These are phyloP conservation scores for Escovopsis weberi DNA, from an alignment of 2,329 filamentous ascomycete genomes.

Conservation along the genomic window DNA sequence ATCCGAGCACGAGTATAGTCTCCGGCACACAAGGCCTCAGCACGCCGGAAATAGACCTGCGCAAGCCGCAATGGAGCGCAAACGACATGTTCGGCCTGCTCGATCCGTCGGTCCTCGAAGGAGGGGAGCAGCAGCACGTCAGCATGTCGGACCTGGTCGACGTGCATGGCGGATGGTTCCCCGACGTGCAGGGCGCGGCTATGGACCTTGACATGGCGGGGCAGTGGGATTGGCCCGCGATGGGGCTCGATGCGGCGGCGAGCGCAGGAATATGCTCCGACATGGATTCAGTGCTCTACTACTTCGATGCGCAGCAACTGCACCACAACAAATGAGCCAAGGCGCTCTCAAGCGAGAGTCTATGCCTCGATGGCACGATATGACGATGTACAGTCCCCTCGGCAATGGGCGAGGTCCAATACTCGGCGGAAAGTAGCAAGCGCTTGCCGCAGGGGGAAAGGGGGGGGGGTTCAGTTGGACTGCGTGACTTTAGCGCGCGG, in stretches of 20 bases:
- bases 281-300: slow-evolving; percentile 11
- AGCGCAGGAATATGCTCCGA: slow-evolving; percentile 7
- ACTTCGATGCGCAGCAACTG: slow-evolving; percentile 9
- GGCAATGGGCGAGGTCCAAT: no score
- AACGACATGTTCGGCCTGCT: slow-evolving; percentile 12
- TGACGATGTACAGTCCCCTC: no score
- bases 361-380: no score
- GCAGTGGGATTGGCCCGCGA: slow-evolving; percentile 17
- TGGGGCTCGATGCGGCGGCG: slow-evolving; percentile 4
- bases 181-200: slow-evolving; percentile 13
- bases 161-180: slow-evolving; percentile 14
- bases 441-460: no score
- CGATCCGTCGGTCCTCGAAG: slow-evolving; percentile 9
- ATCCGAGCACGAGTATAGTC: slow-evolving; percentile 6
- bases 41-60: slow-evolving; percentile 9
- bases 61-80: slow-evolving; percentile 13
- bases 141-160: slow-evolving; percentile 11
- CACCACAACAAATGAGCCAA: slow-evolving; percentile 1
- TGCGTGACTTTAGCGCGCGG: no score
- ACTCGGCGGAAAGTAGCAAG: no score
- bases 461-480: no score
- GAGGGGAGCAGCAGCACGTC: slow-evolving; percentile 9
- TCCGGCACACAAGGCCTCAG: slow-evolving; percentile 11
- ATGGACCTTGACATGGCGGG: slow-evolving; percentile 17
- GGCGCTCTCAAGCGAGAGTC: background rate